Evolutionary conservation across 345 rosid species (phyloP).

Genomic region (Eutrema japonicum): DNA sequence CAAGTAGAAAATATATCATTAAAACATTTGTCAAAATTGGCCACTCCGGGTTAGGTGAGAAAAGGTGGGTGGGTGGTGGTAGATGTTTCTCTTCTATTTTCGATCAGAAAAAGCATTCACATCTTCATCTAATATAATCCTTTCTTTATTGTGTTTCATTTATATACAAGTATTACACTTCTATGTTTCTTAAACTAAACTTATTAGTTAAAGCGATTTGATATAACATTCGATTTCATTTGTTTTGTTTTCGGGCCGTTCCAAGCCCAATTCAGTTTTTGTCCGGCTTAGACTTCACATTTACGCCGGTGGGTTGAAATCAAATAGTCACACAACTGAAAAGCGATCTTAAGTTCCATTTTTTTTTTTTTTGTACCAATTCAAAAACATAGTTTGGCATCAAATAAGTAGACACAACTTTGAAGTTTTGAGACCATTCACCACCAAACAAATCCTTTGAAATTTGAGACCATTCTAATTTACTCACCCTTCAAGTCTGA

Average conservation of each 20-base stretch:
- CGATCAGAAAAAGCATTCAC: background rate
- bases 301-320: too few species aligned
- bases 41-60: conserved; percentile 44
- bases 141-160: background rate
- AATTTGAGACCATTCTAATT: background rate
- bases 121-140: background rate
- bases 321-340: too few species aligned
- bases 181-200: background rate
- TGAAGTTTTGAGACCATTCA: background rate
- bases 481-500: conserved; percentile 10
- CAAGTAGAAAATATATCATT: background rate
- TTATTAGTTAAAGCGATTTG: too few species aligned
- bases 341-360: too few species aligned
- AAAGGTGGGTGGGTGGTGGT: conserved; percentile 28
- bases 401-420: too few species aligned
- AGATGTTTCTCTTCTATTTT: background rate
- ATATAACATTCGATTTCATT: too few species aligned
- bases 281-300: too few species aligned
- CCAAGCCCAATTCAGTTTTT: too few species aligned
- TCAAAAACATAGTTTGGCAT: background rate
- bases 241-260: too few species aligned
- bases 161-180: background rate
- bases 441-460: conserved; percentile 18
- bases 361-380: background rate
- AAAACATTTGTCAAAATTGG: conserved; percentile 37